Percentiles rank a stretch among this genome's conserved stretches.
Conservation (phyloP, 805 yeast genomes). For the Nakazawaea laoshanensis region DNA sequence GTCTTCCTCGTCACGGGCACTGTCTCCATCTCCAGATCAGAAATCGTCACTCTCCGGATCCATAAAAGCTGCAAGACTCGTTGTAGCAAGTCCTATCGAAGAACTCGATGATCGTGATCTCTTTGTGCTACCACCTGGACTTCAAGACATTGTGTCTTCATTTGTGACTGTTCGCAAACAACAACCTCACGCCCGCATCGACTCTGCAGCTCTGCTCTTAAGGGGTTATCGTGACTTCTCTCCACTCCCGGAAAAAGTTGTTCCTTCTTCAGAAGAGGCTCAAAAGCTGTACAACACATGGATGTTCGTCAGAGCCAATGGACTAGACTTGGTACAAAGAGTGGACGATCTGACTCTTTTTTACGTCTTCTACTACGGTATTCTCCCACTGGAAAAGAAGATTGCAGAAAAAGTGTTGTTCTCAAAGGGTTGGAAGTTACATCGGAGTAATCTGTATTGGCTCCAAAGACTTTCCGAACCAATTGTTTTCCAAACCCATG, state of each 20-base stretch:
- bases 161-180: constrained; percentile 11
- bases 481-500: constrained; percentile 7
- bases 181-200: constrained; percentile 3
- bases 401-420: constrained; percentile 8
- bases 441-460: constrained; percentile 10
- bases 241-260: constrained; percentile 6
- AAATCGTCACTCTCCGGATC: constrained; percentile 6
- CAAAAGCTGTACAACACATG: constrained; percentile 9
- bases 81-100: constrained; percentile 1
- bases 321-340: constrained; percentile 7
- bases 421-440: constrained; percentile 9
- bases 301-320: constrained; percentile 6
- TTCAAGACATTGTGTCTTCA: constrained; percentile 18
- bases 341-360: constrained; percentile 9
- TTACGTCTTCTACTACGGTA: constrained; percentile 8
- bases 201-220: constrained; percentile 2
- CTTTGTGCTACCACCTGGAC: constrained; percentile 12
- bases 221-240: constrained; percentile 8
- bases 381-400: constrained; percentile 7
- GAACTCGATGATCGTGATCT: constrained; percentile 5
- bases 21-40: too few species aligned
- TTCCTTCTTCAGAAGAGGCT: constrained; percentile 6
- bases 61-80: constrained; percentile 6
- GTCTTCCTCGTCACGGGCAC: constrained; percentile 5
- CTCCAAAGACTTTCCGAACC: constrained; percentile 9